phyloP scores from a whole-genome alignment of 352 stramenopile species.

The Pythium aphanidermatum region DNA sequence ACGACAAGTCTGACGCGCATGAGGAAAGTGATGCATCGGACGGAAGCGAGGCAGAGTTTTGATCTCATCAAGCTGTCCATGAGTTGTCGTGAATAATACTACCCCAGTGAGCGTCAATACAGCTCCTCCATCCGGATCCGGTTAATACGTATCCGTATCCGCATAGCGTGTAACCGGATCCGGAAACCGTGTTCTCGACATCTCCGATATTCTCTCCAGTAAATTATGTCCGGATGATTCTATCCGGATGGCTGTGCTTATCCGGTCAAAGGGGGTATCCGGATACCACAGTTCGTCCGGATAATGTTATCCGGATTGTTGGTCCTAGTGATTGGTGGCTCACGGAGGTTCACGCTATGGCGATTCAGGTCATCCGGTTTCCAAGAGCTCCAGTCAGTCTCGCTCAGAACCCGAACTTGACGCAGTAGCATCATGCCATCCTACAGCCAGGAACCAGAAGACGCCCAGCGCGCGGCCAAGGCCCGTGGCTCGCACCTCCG shows the following conservation, averaged over 20 bases:
- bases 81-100: too few relatives aligned
- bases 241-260: neutral
- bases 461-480: conserved; percentile 89
- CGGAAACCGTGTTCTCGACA: neutral
- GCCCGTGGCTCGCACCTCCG: conserved; percentile 95
- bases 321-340: conserved; percentile 53
- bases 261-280: conserved; percentile 14
- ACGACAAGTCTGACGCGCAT: conserved; percentile 19
- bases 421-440: conserved; percentile 64
- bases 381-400: conserved; percentile 13
- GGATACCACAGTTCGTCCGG: conserved; percentile 10
- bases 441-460: conserved; percentile 90
- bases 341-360: conserved; percentile 21
- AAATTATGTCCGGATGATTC: conserved; percentile 14
- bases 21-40: conserved; percentile 24
- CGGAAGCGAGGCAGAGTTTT: conserved; percentile 35
- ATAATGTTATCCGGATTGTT: conserved; percentile 21
- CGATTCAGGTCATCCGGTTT: neutral
- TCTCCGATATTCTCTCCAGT: neutral
- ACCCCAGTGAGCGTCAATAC: too few relatives aligned
- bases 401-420: conserved; percentile 74
- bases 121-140: conserved; percentile 9
- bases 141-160: too few relatives aligned
- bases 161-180: neutral
- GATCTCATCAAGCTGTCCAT: conserved; percentile 3